Conservation (phyloP, 1,139 yeast genomes). For the Geotrichum reessii region DNA sequence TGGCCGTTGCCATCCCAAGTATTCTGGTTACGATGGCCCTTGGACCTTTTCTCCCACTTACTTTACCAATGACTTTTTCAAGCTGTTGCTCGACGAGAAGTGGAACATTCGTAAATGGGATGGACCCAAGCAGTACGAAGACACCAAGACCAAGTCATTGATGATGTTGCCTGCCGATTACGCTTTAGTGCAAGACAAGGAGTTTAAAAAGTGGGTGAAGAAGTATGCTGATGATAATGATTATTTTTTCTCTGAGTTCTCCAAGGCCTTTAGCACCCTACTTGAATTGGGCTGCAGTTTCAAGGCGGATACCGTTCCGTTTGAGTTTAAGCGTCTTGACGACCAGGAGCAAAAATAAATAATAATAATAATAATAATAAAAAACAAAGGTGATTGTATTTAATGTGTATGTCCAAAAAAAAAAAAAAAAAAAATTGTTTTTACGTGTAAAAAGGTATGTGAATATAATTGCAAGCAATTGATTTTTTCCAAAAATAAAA, state of each 20-base stretch:
- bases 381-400: neutral
- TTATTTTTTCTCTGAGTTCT: slow-evolving; percentile 65
- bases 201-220: slow-evolving; percentile 60
- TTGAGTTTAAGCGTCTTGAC: slow-evolving; percentile 53
- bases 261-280: slow-evolving; percentile 61
- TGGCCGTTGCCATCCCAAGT: slow-evolving; percentile 61
- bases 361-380: too few relatives aligned
- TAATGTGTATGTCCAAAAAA: neutral
- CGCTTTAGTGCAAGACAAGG: slow-evolving; percentile 62
- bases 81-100: slow-evolving; percentile 58
- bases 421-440: neutral
- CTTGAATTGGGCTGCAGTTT: slow-evolving; percentile 69
- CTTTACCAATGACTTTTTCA: slow-evolving; percentile 53
- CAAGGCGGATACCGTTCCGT: slow-evolving; percentile 41
- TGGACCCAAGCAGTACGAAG: slow-evolving; percentile 76
- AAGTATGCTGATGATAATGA: slow-evolving; percentile 67
- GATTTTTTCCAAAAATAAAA: too few relatives aligned
- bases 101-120: slow-evolving; percentile 75
- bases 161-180: slow-evolving; percentile 92
- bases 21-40: slow-evolving; percentile 79
- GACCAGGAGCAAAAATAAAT: slow-evolving; percentile 8
- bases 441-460: too few relatives aligned
- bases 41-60: slow-evolving; percentile 89
- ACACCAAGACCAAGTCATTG: slow-evolving; percentile 59
- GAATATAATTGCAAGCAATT: too few relatives aligned